phyloP scores from a whole-genome alignment of 2,329 filamentous ascomycete species.

The Exophiala viscosa region DNA sequence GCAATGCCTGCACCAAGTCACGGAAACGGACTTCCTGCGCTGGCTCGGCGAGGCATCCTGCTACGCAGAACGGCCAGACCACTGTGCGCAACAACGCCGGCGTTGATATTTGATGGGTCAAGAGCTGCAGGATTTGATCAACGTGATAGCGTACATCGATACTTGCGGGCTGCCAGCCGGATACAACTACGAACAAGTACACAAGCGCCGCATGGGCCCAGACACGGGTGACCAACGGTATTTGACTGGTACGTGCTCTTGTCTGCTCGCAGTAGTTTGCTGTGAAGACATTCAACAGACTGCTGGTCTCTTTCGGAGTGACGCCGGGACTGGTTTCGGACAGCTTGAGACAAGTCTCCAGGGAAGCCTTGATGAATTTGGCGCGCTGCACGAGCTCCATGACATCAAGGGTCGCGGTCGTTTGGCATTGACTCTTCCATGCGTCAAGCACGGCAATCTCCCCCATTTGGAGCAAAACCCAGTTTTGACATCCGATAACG shows the following conservation, averaged over 20 bases:
- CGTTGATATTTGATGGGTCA: background rate
- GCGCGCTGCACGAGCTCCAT: slow-evolving; percentile 10
- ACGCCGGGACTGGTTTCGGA: background rate
- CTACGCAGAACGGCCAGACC: slow-evolving; percentile 35
- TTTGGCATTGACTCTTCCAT: slow-evolving; percentile 45
- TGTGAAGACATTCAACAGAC: slow-evolving; percentile 2
- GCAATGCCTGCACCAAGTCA: slow-evolving; percentile 24
- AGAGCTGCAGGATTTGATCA: background rate
- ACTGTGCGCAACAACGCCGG: slow-evolving; percentile 31
- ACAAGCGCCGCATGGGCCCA: slow-evolving; percentile 13
- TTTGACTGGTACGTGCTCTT: background rate
- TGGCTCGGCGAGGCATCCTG: slow-evolving; percentile 30
- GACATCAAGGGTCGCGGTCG: slow-evolving; percentile 3
- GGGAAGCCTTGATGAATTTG: background rate
- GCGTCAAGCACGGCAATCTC: slow-evolving; percentile 53
- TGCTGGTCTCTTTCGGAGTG: background rate
- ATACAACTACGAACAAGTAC: slow-evolving; percentile 10
- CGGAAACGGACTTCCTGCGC: slow-evolving; percentile 27
- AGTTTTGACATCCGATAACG: slow-evolving; percentile 43
- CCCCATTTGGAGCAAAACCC: slow-evolving; percentile 53
- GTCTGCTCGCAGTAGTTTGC: background rate
- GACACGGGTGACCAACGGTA: slow-evolving; percentile 1
- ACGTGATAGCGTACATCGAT: slow-evolving; percentile 6
- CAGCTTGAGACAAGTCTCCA: background rate
- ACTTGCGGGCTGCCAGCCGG: slow-evolving; percentile 10